These are phyloP conservation scores for Brassica cretica DNA, from an alignment of 345 rosid species.

Conservation along the genomic window DNA sequence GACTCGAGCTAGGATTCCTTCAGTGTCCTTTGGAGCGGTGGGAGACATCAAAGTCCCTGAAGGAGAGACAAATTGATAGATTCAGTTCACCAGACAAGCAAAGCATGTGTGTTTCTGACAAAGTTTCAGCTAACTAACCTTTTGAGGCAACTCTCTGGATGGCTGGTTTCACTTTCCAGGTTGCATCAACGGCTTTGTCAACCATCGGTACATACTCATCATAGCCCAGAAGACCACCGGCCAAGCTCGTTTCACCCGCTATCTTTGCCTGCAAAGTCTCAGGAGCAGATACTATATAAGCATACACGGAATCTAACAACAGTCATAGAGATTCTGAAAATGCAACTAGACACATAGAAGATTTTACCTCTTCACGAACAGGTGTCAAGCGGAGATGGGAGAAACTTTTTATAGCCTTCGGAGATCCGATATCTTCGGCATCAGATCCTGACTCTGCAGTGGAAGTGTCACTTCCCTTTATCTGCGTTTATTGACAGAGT, in stretches of 20 bases:
- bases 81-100: conserved; percentile 10
- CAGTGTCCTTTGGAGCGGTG: conserved; percentile 40
- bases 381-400: conserved; percentile 93
- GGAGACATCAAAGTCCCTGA: conserved; percentile 31
- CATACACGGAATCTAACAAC: neutral
- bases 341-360: conserved; percentile 11
- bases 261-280: conserved; percentile 65
- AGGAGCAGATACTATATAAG: neutral
- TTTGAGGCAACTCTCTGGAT: conserved; percentile 54
- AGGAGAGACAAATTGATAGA: neutral
- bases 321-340: neutral
- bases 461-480: conserved; percentile 96
- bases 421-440: conserved; percentile 92
- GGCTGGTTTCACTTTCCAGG: conserved; percentile 73
- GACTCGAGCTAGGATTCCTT: conserved; percentile 53
- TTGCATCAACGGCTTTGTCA: conserved; percentile 91
- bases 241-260: conserved; percentile 65
- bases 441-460: conserved; percentile 99
- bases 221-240: conserved; percentile 71
- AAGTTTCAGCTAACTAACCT: conserved; percentile 49
- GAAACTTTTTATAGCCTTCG: conserved; percentile 83
- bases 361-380: conserved; percentile 88
- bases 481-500: conserved; percentile 41
- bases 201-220: conserved; percentile 99
- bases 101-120: neutral